These are phyloP conservation scores for Clavulina sp. DNA, from an alignment of 768 basidiomycete genomes.

Conservation along the genomic window DNA sequence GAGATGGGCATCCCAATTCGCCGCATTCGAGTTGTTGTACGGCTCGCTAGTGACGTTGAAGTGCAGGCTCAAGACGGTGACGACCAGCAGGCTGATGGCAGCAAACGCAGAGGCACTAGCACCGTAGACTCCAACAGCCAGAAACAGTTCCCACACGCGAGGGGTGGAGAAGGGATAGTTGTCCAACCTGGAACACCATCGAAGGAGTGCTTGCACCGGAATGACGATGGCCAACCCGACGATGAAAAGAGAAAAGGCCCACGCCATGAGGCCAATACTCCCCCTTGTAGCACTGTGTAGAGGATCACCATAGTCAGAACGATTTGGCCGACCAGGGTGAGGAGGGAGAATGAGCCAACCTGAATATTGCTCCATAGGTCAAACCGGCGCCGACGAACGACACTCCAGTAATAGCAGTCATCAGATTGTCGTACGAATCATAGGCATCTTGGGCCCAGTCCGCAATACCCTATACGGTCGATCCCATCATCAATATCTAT, in stretches of 20 bases:
- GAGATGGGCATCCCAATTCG: background rate
- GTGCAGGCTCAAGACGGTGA: background rate
- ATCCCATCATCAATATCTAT: too few relatives aligned
- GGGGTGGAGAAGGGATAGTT: background rate
- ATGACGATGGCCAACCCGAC: background rate
- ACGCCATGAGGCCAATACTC: background rate
- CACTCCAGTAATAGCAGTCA: background rate
- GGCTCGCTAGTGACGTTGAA: background rate
- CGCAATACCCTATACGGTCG: too few relatives aligned
- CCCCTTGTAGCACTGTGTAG: background rate
- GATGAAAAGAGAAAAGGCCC: background rate
- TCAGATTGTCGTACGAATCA: background rate
- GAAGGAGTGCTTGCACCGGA: background rate
- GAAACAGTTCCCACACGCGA: background rate
- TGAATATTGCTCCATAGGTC: background rate
- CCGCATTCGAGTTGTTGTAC: too few relatives aligned
- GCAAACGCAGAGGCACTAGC: background rate
- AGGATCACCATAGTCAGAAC: background rate
- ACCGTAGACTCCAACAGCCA: background rate
- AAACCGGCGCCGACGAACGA: background rate
- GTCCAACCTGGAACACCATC: background rate
- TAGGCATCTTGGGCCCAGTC: background rate
- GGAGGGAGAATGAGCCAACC: background rate
- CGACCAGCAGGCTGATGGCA: background rate
- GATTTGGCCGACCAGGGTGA: background rate